Conservation (phyloP, 1,284 basidiomycete species). For the Cryptococcus amylolentus region DNA sequence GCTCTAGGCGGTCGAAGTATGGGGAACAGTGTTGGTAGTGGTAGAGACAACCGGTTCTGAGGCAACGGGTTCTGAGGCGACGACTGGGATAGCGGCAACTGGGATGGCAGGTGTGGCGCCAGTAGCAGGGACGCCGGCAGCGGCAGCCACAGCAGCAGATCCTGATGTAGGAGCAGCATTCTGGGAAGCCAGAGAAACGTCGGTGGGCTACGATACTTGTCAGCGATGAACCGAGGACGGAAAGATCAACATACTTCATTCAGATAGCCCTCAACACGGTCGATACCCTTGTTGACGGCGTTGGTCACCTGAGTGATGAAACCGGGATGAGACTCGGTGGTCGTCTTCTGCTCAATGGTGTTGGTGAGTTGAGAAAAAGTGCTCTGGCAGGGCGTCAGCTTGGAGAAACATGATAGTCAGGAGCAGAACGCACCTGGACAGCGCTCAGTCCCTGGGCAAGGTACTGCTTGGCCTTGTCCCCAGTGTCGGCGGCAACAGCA, state of each 20-base stretch:
- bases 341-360: conserved; percentile 44
- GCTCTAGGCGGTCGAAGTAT: conserved; percentile 9
- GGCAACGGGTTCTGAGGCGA: no score
- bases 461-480: conserved; percentile 34
- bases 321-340: conserved; percentile 43
- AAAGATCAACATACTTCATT: conserved; percentile 15
- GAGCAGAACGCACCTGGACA: conserved; percentile 26
- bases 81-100: no score
- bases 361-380: conserved; percentile 36
- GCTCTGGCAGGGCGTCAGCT: conserved; percentile 20
- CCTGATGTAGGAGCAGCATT: background rate
- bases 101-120: conserved; percentile 2
- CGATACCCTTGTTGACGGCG: conserved; percentile 32
- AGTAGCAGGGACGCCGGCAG: background rate
- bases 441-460: conserved; percentile 30
- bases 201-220: no score
- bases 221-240: background rate
- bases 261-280: conserved; percentile 30
- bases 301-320: conserved; percentile 40
- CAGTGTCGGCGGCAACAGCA: conserved; percentile 7
- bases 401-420: background rate
- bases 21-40: conserved; percentile 43
- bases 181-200: no score
- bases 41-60: conserved; percentile 26
- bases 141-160: background rate